Base-by-base conservation (phyloP, 1,139 yeast genomes). In the Taphrina communis region DNA sequence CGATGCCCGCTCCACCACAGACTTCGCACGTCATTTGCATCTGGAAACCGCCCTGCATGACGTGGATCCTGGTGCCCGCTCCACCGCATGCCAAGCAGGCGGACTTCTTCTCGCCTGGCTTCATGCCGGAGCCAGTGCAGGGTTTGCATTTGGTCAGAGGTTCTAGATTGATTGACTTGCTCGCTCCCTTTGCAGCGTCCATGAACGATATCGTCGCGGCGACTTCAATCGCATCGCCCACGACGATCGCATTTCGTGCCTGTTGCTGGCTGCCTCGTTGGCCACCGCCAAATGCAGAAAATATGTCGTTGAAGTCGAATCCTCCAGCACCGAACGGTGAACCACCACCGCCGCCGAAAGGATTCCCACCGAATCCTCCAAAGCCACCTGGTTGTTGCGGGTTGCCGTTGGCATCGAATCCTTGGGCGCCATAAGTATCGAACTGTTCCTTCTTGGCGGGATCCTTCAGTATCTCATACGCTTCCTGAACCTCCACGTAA, bases 51-150 rank as follows among this genome's bases (percentile, higher is more conserved):
- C 97, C 97, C 74, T 87, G 88, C 77, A 92, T 84, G 69, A 86
- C 82, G 75, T 93, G 97, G 31, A 93, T 89, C 35, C 89, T 86
- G 60, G 93, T 89, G 8, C 99, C 99, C 0, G 97, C 85, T 70
- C 99, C 99, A 70, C 92, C 93, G 82, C 99, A 94, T 2, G 90
- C 81, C 1, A 86, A 82, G 82, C 99, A 94, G 0, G 96, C 90
- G 21, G 86, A 81, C 77, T 90, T 89, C 77, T 86, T 84, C 72
- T 87, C 88, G 31, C 95, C 95, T 6, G 82, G 76, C 77, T 93
- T 90, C 79, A 94, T 79, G 2, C 99, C 99, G 36, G 88, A 81
- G 7, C 98, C 97, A 50, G 83, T 79, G 81, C 99, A 94, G 0
- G 93, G 83, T 14, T 81, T 79, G 81, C 99, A 94, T 61, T 86